Conservation (phyloP, 345 rosid species). For the Eucalyptus polybractea region DNA sequence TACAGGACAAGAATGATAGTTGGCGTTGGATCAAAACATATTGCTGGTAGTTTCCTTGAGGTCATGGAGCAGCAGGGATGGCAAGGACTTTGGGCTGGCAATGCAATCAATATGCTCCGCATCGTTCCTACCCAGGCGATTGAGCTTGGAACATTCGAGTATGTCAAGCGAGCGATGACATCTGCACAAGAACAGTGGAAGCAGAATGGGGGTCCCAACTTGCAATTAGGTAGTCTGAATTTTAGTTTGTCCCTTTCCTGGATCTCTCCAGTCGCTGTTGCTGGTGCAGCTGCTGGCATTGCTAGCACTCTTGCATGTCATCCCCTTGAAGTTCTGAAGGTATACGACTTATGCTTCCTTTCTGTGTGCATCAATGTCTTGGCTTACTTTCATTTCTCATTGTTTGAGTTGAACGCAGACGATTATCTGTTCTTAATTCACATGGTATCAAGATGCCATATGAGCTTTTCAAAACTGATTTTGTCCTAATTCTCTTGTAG, state of each 20-base stretch:
- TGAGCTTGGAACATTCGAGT: constrained; percentile 91
- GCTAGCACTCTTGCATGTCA: constrained; percentile 87
- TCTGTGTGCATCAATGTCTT: background rate
- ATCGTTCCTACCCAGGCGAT: constrained; percentile 96
- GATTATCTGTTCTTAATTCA: background rate
- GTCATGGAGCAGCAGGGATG: constrained; percentile 88
- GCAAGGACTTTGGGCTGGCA: constrained; percentile 99
- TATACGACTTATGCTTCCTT: background rate
- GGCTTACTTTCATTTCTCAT: background rate
- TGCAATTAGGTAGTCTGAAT: constrained; percentile 56
- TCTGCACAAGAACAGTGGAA: constrained; percentile 62
- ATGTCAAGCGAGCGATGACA: constrained; percentile 75
- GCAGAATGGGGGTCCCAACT: constrained; percentile 26
- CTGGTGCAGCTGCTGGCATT: constrained; percentile 96
- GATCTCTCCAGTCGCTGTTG: constrained; percentile 91
- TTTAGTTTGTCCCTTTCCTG: constrained; percentile 57
- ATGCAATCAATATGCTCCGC: constrained; percentile 83
- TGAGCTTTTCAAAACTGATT: background rate
- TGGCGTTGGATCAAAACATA: constrained; percentile 87
- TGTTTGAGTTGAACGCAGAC: background rate
- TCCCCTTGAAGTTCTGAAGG: constrained; percentile 99
- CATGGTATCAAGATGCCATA: background rate
- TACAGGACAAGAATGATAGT: constrained; percentile 96
- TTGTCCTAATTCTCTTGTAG: constrained; percentile 16
- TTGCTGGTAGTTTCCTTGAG: constrained; percentile 84